Evolutionary conservation across 2,329 filamentous ascomycete genomes (phyloP), one percentile per base, ranked within the genome.

Genomic region (Raffaelea deltoideospora): DNA sequence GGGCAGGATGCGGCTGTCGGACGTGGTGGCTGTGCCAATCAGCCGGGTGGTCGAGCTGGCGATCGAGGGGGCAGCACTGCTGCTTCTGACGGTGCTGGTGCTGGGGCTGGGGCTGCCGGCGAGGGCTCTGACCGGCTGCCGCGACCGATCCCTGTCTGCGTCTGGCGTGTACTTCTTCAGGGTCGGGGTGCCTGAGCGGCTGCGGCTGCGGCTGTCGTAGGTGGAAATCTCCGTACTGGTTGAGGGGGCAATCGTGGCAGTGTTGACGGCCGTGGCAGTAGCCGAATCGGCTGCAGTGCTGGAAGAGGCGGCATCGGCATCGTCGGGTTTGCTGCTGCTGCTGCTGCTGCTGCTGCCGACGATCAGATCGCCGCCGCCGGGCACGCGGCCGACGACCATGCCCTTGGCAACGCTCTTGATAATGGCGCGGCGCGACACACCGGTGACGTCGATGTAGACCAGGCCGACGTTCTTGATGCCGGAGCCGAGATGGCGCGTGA

Each of bases 361-460:
- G 17, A 87, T 77, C 34, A 88, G 37, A 17, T 85, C 65, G 46
- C 84, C 72, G 3, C 80, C 81, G 27, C 77, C 78, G 40, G 74
- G 72, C 34, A 88, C 82, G 45, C 76, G 76, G 26, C 84, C 84
- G 5, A 92, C 76, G 0, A 92, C 78, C 90, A 98, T 96, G 29
- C 90, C 86, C 63, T 93, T 95, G 17, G 87, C 90, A 1, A 96
- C 90, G 30, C 80, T 84, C 65, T 95, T 98, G 53, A 98, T 72
- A 31, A 98, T 75, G 0, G 90, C 90, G 42, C 78, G 75, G 30
- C 90, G 70, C 38, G 83, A 93, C 2, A 98, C 90, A 26, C 90
- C 90, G 0, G 87, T 80, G 2, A 92, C 88, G 49, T 98, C 90
- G 42, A 98, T 94, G 53, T 98, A 98, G 23, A 98, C 90, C 21